Percentiles rank a stretch among this genome's conserved stretches.
These are phyloP conservation scores for Ogataea glucozyma DNA, from an alignment of 805 yeast genomes.

Conservation along the genomic window DNA sequence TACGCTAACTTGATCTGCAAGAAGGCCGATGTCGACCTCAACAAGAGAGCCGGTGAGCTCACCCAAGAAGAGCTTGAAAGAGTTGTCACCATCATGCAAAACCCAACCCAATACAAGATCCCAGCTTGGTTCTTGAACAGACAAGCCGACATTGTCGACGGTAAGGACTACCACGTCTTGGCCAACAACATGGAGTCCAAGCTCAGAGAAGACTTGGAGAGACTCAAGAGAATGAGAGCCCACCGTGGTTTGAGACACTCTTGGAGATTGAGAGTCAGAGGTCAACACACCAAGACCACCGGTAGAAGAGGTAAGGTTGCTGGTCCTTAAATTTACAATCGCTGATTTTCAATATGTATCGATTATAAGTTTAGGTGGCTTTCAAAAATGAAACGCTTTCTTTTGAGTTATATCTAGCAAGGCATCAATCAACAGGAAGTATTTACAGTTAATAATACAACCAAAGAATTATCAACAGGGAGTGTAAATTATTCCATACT, in stretches of 20 bases:
- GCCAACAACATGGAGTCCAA: conserved; percentile 99
- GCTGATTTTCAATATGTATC: conserved; percentile 6
- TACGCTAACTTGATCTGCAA: conserved; percentile 99
- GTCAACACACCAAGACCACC: conserved; percentile 99
- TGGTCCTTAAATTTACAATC: conserved; percentile 23
- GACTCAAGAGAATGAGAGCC: conserved; percentile 99
- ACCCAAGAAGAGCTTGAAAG: conserved; percentile 99
- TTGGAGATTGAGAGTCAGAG: conserved; percentile 99
- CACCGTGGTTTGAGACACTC: conserved; percentile 99
- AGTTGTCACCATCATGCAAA: conserved; percentile 99
- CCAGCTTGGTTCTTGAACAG: conserved; percentile 99
- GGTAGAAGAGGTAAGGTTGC: conserved; percentile 86
- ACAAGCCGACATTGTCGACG: conserved; percentile 97
- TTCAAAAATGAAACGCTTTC: conserved; percentile 10
- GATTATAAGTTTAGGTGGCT: conserved; percentile 11
- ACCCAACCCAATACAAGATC: conserved; percentile 98
- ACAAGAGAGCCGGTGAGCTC: conserved; percentile 99
- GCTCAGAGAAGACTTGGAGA: conserved; percentile 99
- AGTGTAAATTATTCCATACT: no score
- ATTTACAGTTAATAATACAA: conserved; percentile 5
- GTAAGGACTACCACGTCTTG: conserved; percentile 98
- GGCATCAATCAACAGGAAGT: conserved; percentile 7
- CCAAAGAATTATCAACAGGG: conserved; percentile 1
- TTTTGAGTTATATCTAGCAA: conserved; percentile 7
- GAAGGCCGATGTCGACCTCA: conserved; percentile 99